These are phyloP conservation scores for Aspergillus fructus DNA, from an alignment of 2,329 filamentous ascomycete species.

Conservation along the genomic window DNA sequence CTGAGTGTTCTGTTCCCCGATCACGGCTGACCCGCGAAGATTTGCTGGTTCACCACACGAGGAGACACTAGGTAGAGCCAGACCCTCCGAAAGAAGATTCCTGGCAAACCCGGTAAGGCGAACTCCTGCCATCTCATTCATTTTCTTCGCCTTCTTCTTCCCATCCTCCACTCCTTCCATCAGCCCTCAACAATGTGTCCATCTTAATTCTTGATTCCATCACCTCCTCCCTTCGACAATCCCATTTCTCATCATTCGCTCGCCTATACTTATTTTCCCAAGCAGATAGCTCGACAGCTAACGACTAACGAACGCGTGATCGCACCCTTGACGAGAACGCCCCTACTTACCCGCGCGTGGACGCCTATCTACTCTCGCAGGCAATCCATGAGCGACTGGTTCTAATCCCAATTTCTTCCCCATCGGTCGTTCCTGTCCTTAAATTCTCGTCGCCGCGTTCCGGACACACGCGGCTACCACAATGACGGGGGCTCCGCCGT, in stretches of 20 bases:
- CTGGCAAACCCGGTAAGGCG: conserved; percentile 18
- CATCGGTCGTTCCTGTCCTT: conserved; percentile 10
- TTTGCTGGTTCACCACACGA: conserved; percentile 19
- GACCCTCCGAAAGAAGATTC: conserved; percentile 18
- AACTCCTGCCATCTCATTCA: conserved; percentile 14
- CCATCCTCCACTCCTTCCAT: conserved; percentile 8
- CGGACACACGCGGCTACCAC: conserved; percentile 35
- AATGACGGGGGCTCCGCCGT: conserved; percentile 47
- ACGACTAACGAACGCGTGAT: conserved; percentile 19
- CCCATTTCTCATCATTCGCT: conserved; percentile 1
- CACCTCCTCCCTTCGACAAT: conserved; percentile 4
- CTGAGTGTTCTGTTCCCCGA: conserved; percentile 11
- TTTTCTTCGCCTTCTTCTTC: conserved; percentile 10
- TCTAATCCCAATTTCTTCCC: conserved; percentile 4
- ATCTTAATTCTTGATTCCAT: conserved; percentile 11
- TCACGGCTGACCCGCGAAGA: conserved; percentile 16
- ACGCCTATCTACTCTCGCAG: conserved; percentile 11
- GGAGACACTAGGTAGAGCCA: conserved; percentile 11
- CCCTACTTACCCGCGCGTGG: conserved; percentile 18
- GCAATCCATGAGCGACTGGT: conserved; percentile 15
- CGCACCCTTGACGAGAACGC: conserved; percentile 13
- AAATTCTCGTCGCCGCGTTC: conserved; percentile 27
- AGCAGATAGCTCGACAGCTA: conserved; percentile 14
- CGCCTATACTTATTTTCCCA: conserved; percentile 15
- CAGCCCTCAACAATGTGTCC: conserved; percentile 9